Base-by-base conservation (phyloP, 2,329 filamentous ascomycete species). In the Colletotrichum destructivum region DNA sequence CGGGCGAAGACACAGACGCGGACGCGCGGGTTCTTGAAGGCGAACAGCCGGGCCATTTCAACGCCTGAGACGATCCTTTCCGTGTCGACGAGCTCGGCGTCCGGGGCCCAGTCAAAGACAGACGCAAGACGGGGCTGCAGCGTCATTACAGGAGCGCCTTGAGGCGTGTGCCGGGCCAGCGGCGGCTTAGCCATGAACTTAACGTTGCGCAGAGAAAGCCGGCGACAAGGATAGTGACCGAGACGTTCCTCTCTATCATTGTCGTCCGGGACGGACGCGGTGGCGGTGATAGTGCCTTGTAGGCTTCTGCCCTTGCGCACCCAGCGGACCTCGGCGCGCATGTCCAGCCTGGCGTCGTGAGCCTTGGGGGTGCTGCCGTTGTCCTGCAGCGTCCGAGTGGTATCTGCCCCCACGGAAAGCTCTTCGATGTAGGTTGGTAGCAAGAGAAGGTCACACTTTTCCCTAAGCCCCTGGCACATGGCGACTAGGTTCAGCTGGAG, bases 401-500 rank as follows among this genome's bases (percentile, higher is more conserved):
- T n/a, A 12, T 23, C 60, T 52, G 60, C 47, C 42, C 21, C n/a
- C 9, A 62, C 60, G 1, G 2, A n/a, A 26, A 52, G 23, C 60
- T 62, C 60, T 46, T 51, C 18, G 2, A 62, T n/a, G 46, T 23
- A 44, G 35, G 18, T 62, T 52, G 60, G 60, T 8, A 62, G 7
- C 47, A 62, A 26, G 11, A 62, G 60, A 23, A 52, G 16, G 47
- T 62, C n/a, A 31, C 60, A 62, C n/a, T 42, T 62, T 26, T 26
- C 18, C 18, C 60, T 7, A 3, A 62, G 60, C 31, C 60, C 60
- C n/a, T 62, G 60, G 35, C 60, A 62, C 60, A 63, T 63, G 61
- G 61, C 61, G 35, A 63, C 61, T 4, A 63, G 47, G 21, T 54
- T 54, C 6, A 63, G 18, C 47, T 63, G 61, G 13, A 63, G 35